These are phyloP conservation scores for Ceratocystis alfenasii DNA, from an alignment of 2,329 filamentous ascomycete species.

Conservation along the genomic window DNA sequence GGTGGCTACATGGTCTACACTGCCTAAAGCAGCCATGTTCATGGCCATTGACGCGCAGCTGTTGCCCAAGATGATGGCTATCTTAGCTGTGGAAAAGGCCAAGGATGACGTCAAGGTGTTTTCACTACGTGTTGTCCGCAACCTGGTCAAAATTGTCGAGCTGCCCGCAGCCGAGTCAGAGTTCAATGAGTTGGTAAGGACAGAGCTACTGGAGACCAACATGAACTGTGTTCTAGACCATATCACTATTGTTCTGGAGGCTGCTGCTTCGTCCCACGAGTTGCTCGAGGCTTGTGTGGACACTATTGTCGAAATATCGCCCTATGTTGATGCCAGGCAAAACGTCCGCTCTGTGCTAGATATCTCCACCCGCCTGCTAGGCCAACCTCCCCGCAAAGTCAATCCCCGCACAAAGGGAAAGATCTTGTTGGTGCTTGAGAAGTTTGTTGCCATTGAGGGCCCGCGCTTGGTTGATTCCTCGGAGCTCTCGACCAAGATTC, in stretches of 20 bases:
- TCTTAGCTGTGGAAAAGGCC: slow-evolving; percentile 57
- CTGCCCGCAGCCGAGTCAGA: slow-evolving; percentile 44
- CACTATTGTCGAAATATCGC: slow-evolving; percentile 63
- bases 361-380: slow-evolving; percentile 68
- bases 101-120: slow-evolving; percentile 82
- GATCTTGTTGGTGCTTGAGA: slow-evolving; percentile 66
- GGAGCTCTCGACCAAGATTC: slow-evolving; percentile 25
- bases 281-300: slow-evolving; percentile 69
- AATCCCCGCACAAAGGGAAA: slow-evolving; percentile 72
- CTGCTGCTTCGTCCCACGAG: slow-evolving; percentile 51
- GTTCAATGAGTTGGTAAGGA: slow-evolving; percentile 44
- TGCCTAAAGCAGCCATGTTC: slow-evolving; percentile 54
- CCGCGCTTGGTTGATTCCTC: slow-evolving; percentile 26
- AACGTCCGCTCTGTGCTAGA: slow-evolving; percentile 68
- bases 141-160: slow-evolving; percentile 50
- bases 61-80: slow-evolving; percentile 60
- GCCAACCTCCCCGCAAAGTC: slow-evolving; percentile 73
- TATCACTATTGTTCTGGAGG: slow-evolving; percentile 55
- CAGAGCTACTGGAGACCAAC: slow-evolving; percentile 45
- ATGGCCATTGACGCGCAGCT: slow-evolving; percentile 50
- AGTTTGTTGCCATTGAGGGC: slow-evolving; percentile 59
- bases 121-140: slow-evolving; percentile 62
- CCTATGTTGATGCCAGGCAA: slow-evolving; percentile 52
- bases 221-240: slow-evolving; percentile 51
- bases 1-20: slow-evolving; percentile 67